Conservation (phyloP, 495 filamentous ascomycete genomes). For the Trichoderma virens region DNA sequence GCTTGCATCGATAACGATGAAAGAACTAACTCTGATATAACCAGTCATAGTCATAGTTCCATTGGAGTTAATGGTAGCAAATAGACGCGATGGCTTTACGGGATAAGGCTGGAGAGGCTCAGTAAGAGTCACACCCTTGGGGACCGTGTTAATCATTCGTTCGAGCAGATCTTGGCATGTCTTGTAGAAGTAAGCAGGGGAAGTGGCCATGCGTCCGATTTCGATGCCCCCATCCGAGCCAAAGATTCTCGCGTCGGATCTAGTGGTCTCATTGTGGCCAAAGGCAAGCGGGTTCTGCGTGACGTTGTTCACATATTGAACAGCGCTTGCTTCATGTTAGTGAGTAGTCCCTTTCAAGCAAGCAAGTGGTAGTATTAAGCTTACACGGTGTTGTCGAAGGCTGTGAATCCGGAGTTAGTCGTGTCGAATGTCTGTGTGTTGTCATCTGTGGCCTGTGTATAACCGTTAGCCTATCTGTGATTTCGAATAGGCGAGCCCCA, state of each 20-base stretch:
- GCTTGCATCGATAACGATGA: background rate
- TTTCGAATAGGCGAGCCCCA: no score
- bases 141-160: conserved; percentile 15
- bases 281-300: conserved; percentile 28
- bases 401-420: background rate
- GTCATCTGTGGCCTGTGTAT: background rate
- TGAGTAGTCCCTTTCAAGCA: background rate
- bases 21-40: conserved; percentile 8
- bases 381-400: conserved; percentile 12
- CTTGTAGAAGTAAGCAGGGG: conserved; percentile 1
- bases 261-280: conserved; percentile 20
- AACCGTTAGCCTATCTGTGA: background rate
- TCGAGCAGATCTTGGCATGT: conserved; percentile 7
- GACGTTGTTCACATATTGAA: conserved; percentile 12
- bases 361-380: background rate
- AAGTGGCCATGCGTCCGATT: conserved; percentile 24
- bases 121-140: conserved; percentile 10
- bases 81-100: conserved; percentile 8
- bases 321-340: conserved; percentile 4
- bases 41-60: conserved; percentile 11
- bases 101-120: conserved; percentile 10
- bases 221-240: conserved; percentile 30
- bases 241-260: conserved; percentile 35
- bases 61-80: conserved; percentile 8
- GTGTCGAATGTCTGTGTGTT: background rate